These are phyloP conservation scores for Chrysoporthe puriensis DNA, from an alignment of 2,329 filamentous ascomycete genomes.

Conservation along the genomic window DNA sequence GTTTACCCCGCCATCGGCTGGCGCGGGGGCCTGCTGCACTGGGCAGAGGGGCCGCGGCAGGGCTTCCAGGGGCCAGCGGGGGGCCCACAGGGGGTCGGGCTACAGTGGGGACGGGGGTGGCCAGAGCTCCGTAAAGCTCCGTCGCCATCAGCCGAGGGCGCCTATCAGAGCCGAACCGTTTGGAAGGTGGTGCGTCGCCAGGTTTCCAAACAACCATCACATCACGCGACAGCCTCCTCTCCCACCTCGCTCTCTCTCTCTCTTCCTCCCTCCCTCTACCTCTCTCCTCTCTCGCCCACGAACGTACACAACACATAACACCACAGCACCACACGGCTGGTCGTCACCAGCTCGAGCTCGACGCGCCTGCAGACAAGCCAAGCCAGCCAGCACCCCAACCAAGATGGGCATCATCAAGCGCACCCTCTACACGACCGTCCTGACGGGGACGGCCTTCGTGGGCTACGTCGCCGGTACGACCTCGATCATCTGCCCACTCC, in stretches of 20 bases:
- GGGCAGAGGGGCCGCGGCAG: too few relatives aligned
- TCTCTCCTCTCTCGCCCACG: neutral
- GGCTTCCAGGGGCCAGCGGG: too few relatives aligned
- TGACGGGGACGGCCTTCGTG: constrained; percentile 55
- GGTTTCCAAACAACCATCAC: neutral
- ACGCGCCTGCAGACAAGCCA: too few relatives aligned
- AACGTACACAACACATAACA: neutral
- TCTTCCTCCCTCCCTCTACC: too few relatives aligned
- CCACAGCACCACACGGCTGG: neutral
- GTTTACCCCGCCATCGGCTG: too few relatives aligned
- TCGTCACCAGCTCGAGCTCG: too few relatives aligned
- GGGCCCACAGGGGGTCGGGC: too few relatives aligned
- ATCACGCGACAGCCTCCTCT: neutral
- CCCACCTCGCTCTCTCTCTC: too few relatives aligned
- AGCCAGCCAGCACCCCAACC: neutral
- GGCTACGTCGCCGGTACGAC: constrained; percentile 58
- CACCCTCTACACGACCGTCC: constrained; percentile 49
- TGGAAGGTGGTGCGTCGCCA: neutral
- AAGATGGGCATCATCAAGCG: constrained; percentile 59
- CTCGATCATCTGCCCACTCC: constrained; percentile 59
- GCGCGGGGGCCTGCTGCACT: too few relatives aligned
- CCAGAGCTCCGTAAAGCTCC: constrained; percentile 7
- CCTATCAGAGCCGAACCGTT: neutral
- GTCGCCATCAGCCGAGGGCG: constrained; percentile 12
- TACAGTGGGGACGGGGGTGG: too few relatives aligned